Base-by-base conservation (phyloP, 495 filamentous ascomycete genomes). In the Daldinia grandis region DNA sequence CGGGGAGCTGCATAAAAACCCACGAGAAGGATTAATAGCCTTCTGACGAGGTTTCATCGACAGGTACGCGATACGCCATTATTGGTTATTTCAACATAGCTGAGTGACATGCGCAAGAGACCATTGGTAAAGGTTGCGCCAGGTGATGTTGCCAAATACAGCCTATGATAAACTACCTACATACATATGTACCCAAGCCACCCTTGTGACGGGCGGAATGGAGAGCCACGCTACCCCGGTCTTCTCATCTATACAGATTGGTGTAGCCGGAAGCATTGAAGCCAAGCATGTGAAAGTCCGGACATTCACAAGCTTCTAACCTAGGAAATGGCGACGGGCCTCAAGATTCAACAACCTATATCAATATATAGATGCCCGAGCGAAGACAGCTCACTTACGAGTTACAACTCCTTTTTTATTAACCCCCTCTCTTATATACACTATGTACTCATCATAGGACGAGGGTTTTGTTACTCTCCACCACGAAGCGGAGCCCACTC, bases 131-230 rank as follows among this genome's bases (percentile, higher is more conserved):
- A 51, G 44, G 50, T 42, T 44, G 59, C 61, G 69, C 69, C 69
- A 72, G 69, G 55, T 72, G 69, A 72, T 65, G 60, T 31, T 51
- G 57, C 55, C 60, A 60, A 60, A 72, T 66, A 66, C 62, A 71
- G 69, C 58, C 68, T 50, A 68, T 64, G 54, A 64, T 55, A 60
- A 59, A 30, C 49, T 40, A n/a, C n/a, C n/a, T 28, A 35, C 31
- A 35, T 35, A 42, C 38, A 17, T 47, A 47, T 47, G 42, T 47
- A 47, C 21, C 42, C 63, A 50, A 59, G 56, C 19, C 56, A 57
- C 58, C 38, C 69, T 55, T 68, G 60, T 64, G 55, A 64, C 38
- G 64, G 56, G 38, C 62, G 40, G 64, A 60, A 65, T 64, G 47
- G 56, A 68, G 44, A 58, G 64, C 69, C 53, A 72, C 50, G 54